Percentiles rank a stretch among this genome's conserved stretches.
phyloP scores from a whole-genome alignment of 1,284 basidiomycete genomes.

The Cystobasidiaceae sp. region DNA sequence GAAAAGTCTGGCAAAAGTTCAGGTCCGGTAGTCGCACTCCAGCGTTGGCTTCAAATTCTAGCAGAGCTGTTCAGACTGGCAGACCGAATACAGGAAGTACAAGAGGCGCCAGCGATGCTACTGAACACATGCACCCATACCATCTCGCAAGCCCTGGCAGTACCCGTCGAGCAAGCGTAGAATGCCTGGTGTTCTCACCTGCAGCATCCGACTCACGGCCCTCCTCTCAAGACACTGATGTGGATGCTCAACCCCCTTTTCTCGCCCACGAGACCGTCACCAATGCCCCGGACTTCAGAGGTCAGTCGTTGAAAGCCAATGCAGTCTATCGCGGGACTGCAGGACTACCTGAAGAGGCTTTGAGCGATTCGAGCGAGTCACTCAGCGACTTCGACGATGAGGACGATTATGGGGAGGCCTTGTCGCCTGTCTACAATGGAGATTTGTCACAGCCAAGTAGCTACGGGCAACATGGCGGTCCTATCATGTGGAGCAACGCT shows the following conservation, averaged over 20 bases:
- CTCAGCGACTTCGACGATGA: slow-evolving; percentile 15
- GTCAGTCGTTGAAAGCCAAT: not conserved
- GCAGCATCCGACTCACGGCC: slow-evolving; percentile 1
- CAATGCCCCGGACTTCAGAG: not conserved
- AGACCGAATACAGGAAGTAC: no score
- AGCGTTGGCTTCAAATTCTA: not conserved
- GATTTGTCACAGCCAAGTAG: slow-evolving; percentile 23
- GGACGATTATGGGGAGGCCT: slow-evolving; percentile 4
- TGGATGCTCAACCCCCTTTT: not conserved
- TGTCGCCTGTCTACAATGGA: not conserved
- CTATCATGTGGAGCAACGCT: slow-evolving; percentile 23
- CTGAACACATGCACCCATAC: not conserved
- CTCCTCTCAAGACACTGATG: slow-evolving; percentile 7
- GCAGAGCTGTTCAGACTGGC: no score
- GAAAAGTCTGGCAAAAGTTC: slow-evolving; percentile 8
- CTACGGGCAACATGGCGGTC: not conserved
- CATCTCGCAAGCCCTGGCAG: slow-evolving; percentile 5
- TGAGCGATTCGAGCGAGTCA: slow-evolving; percentile 27
- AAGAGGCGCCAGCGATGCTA: no score
- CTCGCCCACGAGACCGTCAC: not conserved
- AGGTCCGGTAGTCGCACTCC: slow-evolving; percentile 27
- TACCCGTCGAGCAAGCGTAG: slow-evolving; percentile 1
- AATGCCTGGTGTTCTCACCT: slow-evolving; percentile 12
- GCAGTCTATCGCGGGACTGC: not conserved
- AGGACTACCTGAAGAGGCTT: slow-evolving; percentile 5